Conservation (phyloP, 805 yeast species). For the Hanseniaspora taiwanica region DNA sequence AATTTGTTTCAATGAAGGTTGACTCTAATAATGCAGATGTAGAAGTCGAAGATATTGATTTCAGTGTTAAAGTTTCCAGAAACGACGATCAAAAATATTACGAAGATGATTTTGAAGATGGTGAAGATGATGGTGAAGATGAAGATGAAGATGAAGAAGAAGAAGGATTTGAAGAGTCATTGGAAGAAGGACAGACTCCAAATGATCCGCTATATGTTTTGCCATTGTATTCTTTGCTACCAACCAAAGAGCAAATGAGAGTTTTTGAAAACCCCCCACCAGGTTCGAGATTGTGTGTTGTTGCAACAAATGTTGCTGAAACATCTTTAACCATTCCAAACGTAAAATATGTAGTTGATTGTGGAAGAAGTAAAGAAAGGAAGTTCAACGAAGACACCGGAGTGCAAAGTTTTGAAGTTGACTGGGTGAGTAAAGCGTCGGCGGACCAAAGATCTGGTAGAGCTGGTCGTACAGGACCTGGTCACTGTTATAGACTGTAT, state of each 20-base stretch:
- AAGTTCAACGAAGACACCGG: slow-evolving; percentile 71
- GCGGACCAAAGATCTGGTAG: slow-evolving; percentile 93
- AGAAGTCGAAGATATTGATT: slow-evolving; percentile 84
- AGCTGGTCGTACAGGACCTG: slow-evolving; percentile 98
- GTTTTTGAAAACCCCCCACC: slow-evolving; percentile 78
- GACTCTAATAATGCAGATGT: slow-evolving; percentile 48
- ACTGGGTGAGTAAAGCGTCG: slow-evolving; percentile 90
- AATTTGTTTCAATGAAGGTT: slow-evolving; percentile 31
- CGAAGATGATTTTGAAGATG: slow-evolving; percentile 23
- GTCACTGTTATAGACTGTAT: slow-evolving; percentile 84
- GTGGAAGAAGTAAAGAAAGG: slow-evolving; percentile 89
- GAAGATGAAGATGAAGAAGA: slow-evolving; percentile 30
- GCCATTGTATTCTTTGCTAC: slow-evolving; percentile 83
- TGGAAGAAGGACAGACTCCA: slow-evolving; percentile 57
- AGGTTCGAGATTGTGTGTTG: slow-evolving; percentile 78
- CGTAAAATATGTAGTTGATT: slow-evolving; percentile 84
- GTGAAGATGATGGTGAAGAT: slow-evolving; percentile 22
- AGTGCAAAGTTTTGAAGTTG: slow-evolving; percentile 82
- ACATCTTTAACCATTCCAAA: slow-evolving; percentile 96
- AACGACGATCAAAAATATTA: slow-evolving; percentile 20
- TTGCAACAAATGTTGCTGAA: slow-evolving; percentile 96
- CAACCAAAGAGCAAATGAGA: slow-evolving; percentile 91
- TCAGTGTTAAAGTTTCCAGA: slow-evolving; percentile 34
- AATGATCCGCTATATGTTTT: slow-evolving; percentile 77
- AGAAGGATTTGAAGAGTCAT: slow-evolving; percentile 53